phyloP scores from a whole-genome alignment of 2,329 filamentous ascomycete species.

The Kalaharituber pfeilii region DNA sequence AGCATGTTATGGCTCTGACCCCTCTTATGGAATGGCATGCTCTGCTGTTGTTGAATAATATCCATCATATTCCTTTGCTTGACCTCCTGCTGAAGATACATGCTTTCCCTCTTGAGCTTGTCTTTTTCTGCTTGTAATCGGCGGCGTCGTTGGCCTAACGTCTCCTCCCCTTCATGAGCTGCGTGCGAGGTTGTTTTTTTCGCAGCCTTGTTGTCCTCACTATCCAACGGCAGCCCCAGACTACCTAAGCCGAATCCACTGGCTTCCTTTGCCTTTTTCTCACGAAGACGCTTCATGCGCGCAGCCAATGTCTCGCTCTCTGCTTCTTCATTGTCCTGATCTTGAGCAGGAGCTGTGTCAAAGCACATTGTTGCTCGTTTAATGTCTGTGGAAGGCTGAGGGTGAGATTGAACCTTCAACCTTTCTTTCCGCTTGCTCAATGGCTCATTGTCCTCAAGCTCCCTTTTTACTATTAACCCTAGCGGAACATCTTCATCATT shows the following conservation, averaged over 20 bases:
- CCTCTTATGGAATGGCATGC: constrained; percentile 2
- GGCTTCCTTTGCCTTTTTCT: constrained; percentile 28
- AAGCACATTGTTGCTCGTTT: constrained; percentile 15
- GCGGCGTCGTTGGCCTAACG: constrained; percentile 57
- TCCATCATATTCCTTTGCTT: constrained; percentile 15
- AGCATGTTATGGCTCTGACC: constrained; percentile 4
- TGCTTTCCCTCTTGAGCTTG: constrained; percentile 6
- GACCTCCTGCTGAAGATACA: constrained; percentile 15
- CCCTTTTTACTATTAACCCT: constrained; percentile 61
- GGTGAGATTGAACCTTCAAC: constrained; percentile 38
- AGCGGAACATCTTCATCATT: constrained; percentile 46
- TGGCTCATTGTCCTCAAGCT: constrained; percentile 85
- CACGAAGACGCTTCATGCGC: constrained; percentile 46
- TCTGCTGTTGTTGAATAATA: constrained; percentile 10
- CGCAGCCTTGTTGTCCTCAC: not conserved
- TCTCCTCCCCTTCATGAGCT: constrained; percentile 46
- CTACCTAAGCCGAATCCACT: constrained; percentile 33
- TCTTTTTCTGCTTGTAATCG: constrained; percentile 39
- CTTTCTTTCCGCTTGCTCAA: constrained; percentile 59
- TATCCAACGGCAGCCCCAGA: constrained; percentile 10
- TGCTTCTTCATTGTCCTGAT: constrained; percentile 32
- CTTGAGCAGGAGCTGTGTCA: constrained; percentile 21
- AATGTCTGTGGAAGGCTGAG: constrained; percentile 1
- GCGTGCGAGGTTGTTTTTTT: not conserved
- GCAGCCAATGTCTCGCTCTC: constrained; percentile 51